phyloP scores from a whole-genome alignment of 352 stramenopile species.

The Detonula confervacea region DNA sequence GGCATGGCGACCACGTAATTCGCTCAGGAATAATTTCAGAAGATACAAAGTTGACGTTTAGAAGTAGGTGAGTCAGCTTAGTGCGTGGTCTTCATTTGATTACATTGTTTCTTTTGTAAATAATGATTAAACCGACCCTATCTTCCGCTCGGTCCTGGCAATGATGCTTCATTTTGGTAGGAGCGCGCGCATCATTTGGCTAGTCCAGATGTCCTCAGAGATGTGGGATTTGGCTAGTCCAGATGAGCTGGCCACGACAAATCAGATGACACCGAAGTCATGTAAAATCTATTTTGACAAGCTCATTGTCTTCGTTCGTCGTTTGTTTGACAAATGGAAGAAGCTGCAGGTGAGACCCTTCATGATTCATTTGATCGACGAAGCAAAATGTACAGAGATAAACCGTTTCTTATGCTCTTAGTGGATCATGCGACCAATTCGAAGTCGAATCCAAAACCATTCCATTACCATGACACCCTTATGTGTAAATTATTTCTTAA shows the following conservation, averaged over 20 bases:
- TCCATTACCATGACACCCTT: no score
- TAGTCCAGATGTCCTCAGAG: conserved; percentile 93
- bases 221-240: conserved; percentile 85
- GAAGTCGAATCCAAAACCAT: no score
- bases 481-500: no score
- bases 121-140: no score
- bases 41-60: conserved; percentile 95
- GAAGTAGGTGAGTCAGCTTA: conserved; percentile 93
- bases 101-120: no score
- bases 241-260: conserved; percentile 55
- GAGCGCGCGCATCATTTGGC: conserved; percentile 96
- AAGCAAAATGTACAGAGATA: no score
- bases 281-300: conserved; percentile 86
- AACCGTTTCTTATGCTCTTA: no score
- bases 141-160: no score
- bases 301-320: conserved; percentile 74
- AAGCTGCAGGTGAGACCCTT: conserved; percentile 70
- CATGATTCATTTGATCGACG: no score
- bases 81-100: no score
- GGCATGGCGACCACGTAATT: conserved; percentile 85
- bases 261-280: conserved; percentile 57
- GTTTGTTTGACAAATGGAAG: conserved; percentile 86
- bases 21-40: conserved; percentile 93
- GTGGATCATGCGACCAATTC: no score
- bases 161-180: no score